A percentile compares a stretch with the other conserved stretches of the same genome.
phyloP scores from a whole-genome alignment of 2,329 filamentous ascomycete genomes.

The Talaromyces sp. region DNA sequence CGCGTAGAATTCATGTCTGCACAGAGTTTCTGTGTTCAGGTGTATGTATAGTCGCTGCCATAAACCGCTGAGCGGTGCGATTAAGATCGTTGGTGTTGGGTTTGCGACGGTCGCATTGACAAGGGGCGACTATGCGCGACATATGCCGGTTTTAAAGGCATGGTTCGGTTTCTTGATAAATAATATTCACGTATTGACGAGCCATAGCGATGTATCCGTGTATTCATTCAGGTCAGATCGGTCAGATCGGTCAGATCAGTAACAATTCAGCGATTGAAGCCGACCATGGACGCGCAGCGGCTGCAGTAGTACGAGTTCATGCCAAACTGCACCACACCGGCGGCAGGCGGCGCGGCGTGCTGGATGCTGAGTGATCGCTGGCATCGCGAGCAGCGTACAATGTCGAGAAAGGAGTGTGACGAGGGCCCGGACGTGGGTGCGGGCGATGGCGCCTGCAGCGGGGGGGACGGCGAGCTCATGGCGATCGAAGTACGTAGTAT shows the following conservation, averaged over 20 bases:
- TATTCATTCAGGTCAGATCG: not conserved
- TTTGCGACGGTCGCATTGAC: not conserved
- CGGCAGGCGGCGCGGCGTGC: constrained; percentile 22
- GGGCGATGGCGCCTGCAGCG: constrained; percentile 25
- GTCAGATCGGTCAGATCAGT: not conserved
- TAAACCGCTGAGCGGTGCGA: not conserved
- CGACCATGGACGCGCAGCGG: constrained; percentile 41
- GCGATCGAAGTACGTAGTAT: not conserved
- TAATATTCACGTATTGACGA: not conserved
- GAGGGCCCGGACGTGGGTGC: constrained; percentile 22
- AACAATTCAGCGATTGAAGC: constrained; percentile 32
- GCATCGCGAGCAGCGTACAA: constrained; percentile 45
- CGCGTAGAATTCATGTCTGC: not conserved
- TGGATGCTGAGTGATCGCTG: constrained; percentile 41
- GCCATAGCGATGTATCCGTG: not conserved
- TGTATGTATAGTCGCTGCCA: not conserved
- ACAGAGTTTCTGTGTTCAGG: not conserved
- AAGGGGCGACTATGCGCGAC: not conserved
- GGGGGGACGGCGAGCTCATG: constrained; percentile 35
- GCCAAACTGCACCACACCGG: constrained; percentile 40
- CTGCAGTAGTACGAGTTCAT: constrained; percentile 48
- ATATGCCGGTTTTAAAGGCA: not conserved
- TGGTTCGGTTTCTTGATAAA: not conserved
- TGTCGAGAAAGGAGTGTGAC: constrained; percentile 21
- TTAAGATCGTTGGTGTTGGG: not conserved